Evolutionary conservation across 75 land plant species (phyloP), one percentile per base, ranked within the genome.

Genomic region (Selaginella moellendorffii): DNA sequence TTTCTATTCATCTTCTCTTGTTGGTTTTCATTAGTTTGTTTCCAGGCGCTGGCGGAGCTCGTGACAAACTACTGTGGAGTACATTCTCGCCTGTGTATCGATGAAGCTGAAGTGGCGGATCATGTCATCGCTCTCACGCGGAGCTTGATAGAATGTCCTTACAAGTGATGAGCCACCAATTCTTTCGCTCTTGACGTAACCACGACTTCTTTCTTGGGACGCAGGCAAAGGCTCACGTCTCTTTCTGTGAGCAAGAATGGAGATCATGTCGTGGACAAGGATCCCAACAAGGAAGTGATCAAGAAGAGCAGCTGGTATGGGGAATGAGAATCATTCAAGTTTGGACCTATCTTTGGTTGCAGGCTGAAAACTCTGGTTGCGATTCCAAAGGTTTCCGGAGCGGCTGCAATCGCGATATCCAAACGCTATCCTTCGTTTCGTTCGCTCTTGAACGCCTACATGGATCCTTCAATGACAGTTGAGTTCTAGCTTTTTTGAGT

Each of bases 101-200:
- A 95, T 79, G 99, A 95, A 74, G 87, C 99, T 72, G 99, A 95
- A 63, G 30, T 89, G 27, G 90, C 99, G 65, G 99, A 95, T 21
- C 96, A 89, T 72, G 68, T 95, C 62, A 83, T 84, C 66, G 90
- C 88, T 30, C 77, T 95, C 58, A 95, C 90, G 61, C 52, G 76
- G 52, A 89, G 96, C 66, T 77, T 95, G 29, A 90, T 87, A 27
- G 78, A 79, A 53, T 95, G 90, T 66, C 87, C 76, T 36, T 95
- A 89, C 29, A 79, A 89, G 99, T 93, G 66, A 51, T 1, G 23
- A 19, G 27, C n/a, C 2, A 24, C 2, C 2, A 2, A 22, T 8
- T 62, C 18, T 28, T 28, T n/a, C 26, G 1, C 9, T 62, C 2
- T 24, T 65, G 17, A 23, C 9, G 2, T 0, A 2, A 27, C n/a